These are phyloP conservation scores for Vicia sativa DNA, from an alignment of 306 rosid genomes.

Conservation along the genomic window DNA sequence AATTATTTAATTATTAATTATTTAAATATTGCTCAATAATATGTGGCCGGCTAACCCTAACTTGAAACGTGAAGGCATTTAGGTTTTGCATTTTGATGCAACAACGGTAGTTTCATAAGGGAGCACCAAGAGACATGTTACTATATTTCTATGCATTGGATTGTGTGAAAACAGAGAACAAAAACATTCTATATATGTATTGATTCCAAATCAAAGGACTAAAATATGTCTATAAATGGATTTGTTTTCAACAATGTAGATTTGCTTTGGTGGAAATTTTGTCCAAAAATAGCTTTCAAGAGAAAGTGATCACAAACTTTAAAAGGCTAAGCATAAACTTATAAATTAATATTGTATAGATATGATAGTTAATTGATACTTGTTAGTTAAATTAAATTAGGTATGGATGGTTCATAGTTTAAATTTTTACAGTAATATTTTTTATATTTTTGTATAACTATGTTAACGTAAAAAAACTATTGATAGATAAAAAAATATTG, in stretches of 20 bases:
- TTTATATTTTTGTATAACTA: no score
- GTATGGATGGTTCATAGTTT: no score
- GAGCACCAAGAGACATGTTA: slow-evolving; percentile 28
- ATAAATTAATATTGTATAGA: background rate
- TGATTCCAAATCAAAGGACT: slow-evolving; percentile 23
- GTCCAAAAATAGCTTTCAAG: background rate
- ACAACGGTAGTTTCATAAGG: background rate
- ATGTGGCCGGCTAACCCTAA: slow-evolving; percentile 36
- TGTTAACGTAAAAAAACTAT: no score
- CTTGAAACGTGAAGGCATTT: slow-evolving; percentile 26
- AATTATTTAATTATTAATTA: background rate
- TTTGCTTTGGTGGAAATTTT: slow-evolving; percentile 3
- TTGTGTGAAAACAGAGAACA: slow-evolving; percentile 8
- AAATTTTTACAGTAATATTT: no score
- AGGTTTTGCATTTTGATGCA: slow-evolving; percentile 16
- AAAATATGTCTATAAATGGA: slow-evolving; percentile 1
- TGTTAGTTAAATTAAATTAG: no score
- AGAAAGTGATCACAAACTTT: slow-evolving; percentile 14
- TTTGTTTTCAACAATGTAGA: slow-evolving; percentile 5
- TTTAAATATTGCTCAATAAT: no score
- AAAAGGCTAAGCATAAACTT: background rate
- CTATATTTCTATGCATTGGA: slow-evolving; percentile 1
- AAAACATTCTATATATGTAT: background rate
- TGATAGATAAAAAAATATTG: no score
- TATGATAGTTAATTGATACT: no score